Evolutionary conservation across 306 rosid species (phyloP).

Genomic region (Castanospermum australe): DNA sequence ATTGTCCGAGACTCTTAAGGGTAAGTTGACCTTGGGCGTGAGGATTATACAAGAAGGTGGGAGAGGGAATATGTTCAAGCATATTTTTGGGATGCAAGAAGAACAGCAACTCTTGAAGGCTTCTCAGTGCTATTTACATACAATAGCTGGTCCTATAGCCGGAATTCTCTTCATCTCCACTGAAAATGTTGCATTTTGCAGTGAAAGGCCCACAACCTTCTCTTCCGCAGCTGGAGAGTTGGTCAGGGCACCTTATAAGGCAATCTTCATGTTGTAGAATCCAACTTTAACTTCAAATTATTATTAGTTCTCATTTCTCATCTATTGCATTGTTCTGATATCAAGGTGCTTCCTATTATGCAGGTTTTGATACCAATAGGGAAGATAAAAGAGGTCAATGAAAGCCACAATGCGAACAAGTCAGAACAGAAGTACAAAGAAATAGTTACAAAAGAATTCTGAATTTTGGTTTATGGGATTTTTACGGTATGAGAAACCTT

Average conservation of each 20-base stretch:
- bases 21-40: slow-evolving; percentile 78
- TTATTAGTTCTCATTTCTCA: background rate
- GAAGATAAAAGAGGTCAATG: slow-evolving; percentile 56
- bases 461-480: slow-evolving; percentile 95
- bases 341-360: background rate
- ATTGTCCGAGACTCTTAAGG: slow-evolving; percentile 62
- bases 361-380: slow-evolving; percentile 74
- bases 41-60: slow-evolving; percentile 74
- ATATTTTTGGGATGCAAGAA: slow-evolving; percentile 54
- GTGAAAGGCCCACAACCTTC: slow-evolving; percentile 57
- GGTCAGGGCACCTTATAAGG: slow-evolving; percentile 63
- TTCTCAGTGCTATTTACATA: slow-evolving; percentile 77
- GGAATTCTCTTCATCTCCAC: slow-evolving; percentile 78
- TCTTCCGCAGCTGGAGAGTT: slow-evolving; percentile 45
- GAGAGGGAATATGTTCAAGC: slow-evolving; percentile 68
- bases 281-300: background rate
- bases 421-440: slow-evolving; percentile 64
- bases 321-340: background rate
- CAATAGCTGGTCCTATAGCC: slow-evolving; percentile 81
- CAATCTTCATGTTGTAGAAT: slow-evolving; percentile 6
- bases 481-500: slow-evolving; percentile 68
- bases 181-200: slow-evolving; percentile 68
- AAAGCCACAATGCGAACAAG: slow-evolving; percentile 60
- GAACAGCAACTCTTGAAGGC: slow-evolving; percentile 83
- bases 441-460: slow-evolving; percentile 61